Evolutionary conservation across 208 protist genomes (phyloP), one percentile per base, ranked within the genome.

Genomic region (Crithidia thermophila): DNA sequence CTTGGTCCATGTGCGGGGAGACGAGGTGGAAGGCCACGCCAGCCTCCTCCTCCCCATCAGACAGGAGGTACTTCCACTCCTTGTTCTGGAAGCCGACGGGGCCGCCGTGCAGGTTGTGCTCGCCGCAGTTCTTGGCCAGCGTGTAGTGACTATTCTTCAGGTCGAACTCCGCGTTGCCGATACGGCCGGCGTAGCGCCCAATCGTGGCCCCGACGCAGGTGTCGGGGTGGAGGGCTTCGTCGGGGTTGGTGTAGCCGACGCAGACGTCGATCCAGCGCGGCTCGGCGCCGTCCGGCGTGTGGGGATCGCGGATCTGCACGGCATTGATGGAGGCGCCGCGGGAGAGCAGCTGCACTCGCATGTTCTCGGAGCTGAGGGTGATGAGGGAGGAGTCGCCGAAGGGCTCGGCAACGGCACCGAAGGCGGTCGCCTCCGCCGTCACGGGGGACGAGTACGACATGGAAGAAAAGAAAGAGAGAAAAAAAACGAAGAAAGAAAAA

Each of bases 11-110:
- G 61, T 94, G 85, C 10, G 85, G 83, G 7, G 81, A 89, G 30
- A 67, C 83, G 18, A 89, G 67, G 57, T 91, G 80, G 47, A 91
- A 91, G 28, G 83, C 82, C 8, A 94, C 82, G 11, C 87, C 80
- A 13, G 85, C 77, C 56, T 90, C 84, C 3, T 89, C 81, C 67
- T 87, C 77, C 30, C 82, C 82, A 25, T 93, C 84, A 0, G 77
- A 79, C 40, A 93, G 33, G 11, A 93, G 46, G 74, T 89, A 93
- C 66, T 82, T 87, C 88, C 88, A 94, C 67, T 85, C 81, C 39
- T 74, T 53, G 31, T 77, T 70, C 21, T 77, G 33, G 64, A 93
- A 94, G 40, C 83, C 84, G 10, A 61, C 49, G 0, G 83, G 83
- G 6, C 88, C 88, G 20, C 88, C 88, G 65, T 94, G 83, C 21